Conservation (phyloP, 2,329 filamentous ascomycete genomes). For the Penicillium brevicompactum region DNA sequence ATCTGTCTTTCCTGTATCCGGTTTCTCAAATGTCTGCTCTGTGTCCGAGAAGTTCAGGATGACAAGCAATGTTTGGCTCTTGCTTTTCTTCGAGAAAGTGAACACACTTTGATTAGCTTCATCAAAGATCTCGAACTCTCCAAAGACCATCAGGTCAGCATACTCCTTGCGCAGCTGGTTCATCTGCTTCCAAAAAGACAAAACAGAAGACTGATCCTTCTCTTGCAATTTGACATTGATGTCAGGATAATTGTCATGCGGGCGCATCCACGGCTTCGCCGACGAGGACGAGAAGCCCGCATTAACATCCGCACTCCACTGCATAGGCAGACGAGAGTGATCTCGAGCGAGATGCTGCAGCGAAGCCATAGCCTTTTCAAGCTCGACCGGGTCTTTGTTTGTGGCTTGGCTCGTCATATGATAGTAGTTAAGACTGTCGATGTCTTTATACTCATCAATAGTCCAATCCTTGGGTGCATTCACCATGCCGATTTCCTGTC, state of each 20-base stretch:
- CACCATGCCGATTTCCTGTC: constrained; percentile 63
- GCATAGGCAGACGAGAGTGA: constrained; percentile 68
- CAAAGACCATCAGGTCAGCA: constrained; percentile 59
- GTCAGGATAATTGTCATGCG: constrained; percentile 52
- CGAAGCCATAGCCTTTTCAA: constrained; percentile 50
- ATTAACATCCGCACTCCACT: constrained; percentile 60
- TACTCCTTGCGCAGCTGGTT: constrained; percentile 54
- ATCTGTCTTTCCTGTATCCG: background rate
- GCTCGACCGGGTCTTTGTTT: constrained; percentile 43
- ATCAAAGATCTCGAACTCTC: constrained; percentile 9
- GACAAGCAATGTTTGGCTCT: constrained; percentile 7
- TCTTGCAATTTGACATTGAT: constrained; percentile 54
- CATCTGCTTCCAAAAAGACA: constrained; percentile 62
- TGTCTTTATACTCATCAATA: constrained; percentile 46
- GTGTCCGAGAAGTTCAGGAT: constrained; percentile 19
- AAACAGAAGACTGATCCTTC: constrained; percentile 48
- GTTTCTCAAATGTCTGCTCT: constrained; percentile 3
- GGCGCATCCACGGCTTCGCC: constrained; percentile 62
- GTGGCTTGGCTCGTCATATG: constrained; percentile 34
- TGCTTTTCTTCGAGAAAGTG: constrained; percentile 25
- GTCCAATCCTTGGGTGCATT: constrained; percentile 55
- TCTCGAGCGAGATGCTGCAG: constrained; percentile 61
- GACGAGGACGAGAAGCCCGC: constrained; percentile 64
- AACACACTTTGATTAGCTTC: constrained; percentile 11
- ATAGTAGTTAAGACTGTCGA: constrained; percentile 54